Evolutionary conservation across 495 filamentous ascomycete species (phyloP).

Genomic region (Aspergillus bertholletiae): DNA sequence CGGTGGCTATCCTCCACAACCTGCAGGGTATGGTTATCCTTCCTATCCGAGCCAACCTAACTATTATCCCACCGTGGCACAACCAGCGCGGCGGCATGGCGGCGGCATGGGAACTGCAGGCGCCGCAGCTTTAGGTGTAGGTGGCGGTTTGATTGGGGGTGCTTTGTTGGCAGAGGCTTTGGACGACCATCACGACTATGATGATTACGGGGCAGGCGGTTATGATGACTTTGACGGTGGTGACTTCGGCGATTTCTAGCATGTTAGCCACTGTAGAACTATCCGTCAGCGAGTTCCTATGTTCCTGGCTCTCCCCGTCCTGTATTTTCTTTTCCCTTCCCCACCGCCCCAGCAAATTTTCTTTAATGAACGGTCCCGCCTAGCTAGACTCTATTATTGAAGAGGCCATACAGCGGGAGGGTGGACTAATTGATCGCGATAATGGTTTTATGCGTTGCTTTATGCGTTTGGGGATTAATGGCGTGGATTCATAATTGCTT

Average conservation of each 20-base stretch:
- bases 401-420: background rate
- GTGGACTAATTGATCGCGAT: too few species aligned
- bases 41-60: constrained; percentile 35
- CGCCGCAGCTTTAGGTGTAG: constrained; percentile 71
- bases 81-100: constrained; percentile 23
- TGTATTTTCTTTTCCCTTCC: too few species aligned
- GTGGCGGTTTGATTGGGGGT: constrained; percentile 73
- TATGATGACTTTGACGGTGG: constrained; percentile 44
- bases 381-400: background rate
- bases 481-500: background rate
- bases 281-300: too few species aligned
- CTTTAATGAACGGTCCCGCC: background rate
- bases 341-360: too few species aligned
- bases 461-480: background rate
- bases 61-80: constrained; percentile 30
- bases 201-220: constrained; percentile 35
- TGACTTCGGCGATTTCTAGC: constrained; percentile 5
- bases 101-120: constrained; percentile 64
- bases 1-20: constrained; percentile 36
- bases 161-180: constrained; percentile 63
- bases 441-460: too few species aligned
- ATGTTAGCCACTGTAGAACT: too few species aligned
- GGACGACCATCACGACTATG: constrained; percentile 50
- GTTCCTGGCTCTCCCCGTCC: too few species aligned
- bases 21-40: constrained; percentile 36